Evolutionary conservation across 2,329 filamentous ascomycete genomes (phyloP).

Genomic region (Simplicillium aogashimaense): DNA sequence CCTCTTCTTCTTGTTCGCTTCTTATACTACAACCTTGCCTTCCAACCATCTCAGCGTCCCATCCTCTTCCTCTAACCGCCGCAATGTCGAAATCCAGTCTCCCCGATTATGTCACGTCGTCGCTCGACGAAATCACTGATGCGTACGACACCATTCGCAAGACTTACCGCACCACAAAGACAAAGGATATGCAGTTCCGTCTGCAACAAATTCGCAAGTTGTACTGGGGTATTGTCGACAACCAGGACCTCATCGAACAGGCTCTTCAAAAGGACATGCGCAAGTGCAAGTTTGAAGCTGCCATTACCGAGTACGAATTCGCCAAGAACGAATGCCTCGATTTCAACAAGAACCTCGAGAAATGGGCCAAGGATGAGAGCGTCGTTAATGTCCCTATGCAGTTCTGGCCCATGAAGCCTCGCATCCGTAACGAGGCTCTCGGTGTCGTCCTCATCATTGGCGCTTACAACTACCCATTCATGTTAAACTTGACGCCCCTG

Average conservation of each 20-base stretch:
- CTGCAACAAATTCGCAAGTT: constrained; percentile 82
- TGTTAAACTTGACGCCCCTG: constrained; percentile 67
- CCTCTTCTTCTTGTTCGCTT: no score
- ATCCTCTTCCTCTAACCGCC: no score
- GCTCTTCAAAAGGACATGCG: constrained; percentile 69
- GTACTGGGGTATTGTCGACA: constrained; percentile 86
- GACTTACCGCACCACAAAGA: constrained; percentile 72
- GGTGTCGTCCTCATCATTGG: constrained; percentile 79
- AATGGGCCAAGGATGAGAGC: constrained; percentile 75
- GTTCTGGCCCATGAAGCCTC: constrained; percentile 61
- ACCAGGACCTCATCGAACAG: constrained; percentile 60
- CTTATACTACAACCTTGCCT: no score
- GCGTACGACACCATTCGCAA: constrained; percentile 51
- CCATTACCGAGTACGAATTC: constrained; percentile 68
- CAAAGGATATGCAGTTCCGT: constrained; percentile 73
- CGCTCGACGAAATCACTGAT: constrained; percentile 54
- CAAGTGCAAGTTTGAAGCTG: constrained; percentile 67
- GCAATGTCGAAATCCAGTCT: constrained; percentile 19
- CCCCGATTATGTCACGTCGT: constrained; percentile 46
- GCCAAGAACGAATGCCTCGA: constrained; percentile 73
- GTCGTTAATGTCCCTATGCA: constrained; percentile 58
- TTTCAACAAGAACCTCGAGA: constrained; percentile 65
- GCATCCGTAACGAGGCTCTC: constrained; percentile 77
- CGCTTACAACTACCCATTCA: constrained; percentile 88
- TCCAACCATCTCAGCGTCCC: no score